These are phyloP conservation scores for Curvularia hawaiiensis DNA, from an alignment of 2,329 filamentous ascomycete genomes.

Conservation along the genomic window DNA sequence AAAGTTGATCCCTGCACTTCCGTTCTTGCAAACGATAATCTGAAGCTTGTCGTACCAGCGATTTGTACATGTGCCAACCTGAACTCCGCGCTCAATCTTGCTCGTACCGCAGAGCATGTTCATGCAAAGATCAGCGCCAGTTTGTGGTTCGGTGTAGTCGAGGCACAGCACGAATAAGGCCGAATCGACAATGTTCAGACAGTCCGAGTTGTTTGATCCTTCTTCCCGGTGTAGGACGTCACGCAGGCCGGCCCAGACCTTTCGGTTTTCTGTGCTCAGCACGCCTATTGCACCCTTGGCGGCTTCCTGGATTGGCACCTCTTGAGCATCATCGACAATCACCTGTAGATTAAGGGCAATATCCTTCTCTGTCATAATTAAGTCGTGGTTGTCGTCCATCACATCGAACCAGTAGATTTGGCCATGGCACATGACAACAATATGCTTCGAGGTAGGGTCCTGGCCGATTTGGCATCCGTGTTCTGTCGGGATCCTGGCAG, in stretches of 20 bases:
- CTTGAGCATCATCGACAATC: slow-evolving; percentile 86
- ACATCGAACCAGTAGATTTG: slow-evolving; percentile 99
- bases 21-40: slow-evolving; percentile 99
- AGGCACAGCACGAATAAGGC: slow-evolving; percentile 91
- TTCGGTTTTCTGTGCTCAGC: slow-evolving; percentile 93
- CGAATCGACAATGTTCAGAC: slow-evolving; percentile 92
- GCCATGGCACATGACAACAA: slow-evolving; percentile 90
- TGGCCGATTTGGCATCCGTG: slow-evolving; percentile 96
- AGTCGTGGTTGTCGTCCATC: slow-evolving; percentile 87
- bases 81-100: slow-evolving; percentile 87
- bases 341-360: slow-evolving; percentile 89
- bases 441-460: slow-evolving; percentile 88
- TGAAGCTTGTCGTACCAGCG: slow-evolving; percentile 99
- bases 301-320: slow-evolving; percentile 89
- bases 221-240: slow-evolving; percentile 86
- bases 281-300: slow-evolving; percentile 95
- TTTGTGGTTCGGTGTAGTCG: slow-evolving; percentile 86
- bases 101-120: slow-evolving; percentile 99
- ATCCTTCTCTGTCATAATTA: slow-evolving; percentile 97
- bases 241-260: slow-evolving; percentile 90
- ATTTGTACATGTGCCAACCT: slow-evolving; percentile 97
- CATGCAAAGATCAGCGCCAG: slow-evolving; percentile 83
- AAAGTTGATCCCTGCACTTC: slow-evolving; percentile 98
- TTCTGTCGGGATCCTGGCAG: slow-evolving; percentile 90
- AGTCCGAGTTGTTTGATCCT: slow-evolving; percentile 93